phyloP scores from a whole-genome alignment of 108 stramenopile genomes.

The Discostella pseudostelligera region DNA sequence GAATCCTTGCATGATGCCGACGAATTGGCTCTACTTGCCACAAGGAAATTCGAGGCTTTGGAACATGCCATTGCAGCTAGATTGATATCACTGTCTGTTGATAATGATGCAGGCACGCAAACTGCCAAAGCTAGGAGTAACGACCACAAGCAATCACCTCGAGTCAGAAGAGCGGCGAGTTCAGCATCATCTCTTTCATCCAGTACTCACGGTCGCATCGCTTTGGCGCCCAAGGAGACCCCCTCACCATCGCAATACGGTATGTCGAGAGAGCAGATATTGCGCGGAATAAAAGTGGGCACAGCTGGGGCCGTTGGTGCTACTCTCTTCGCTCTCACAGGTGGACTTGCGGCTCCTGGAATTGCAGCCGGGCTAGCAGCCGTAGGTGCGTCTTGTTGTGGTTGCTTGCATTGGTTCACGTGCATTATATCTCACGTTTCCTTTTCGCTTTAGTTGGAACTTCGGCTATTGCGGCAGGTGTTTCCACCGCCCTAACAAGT shows the following conservation, averaged over 20 bases:
- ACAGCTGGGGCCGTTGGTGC: constrained; percentile 70
- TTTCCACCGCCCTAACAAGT: constrained; percentile 64
- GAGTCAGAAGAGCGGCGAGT: constrained; percentile 2
- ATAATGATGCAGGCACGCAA: constrained; percentile 6
- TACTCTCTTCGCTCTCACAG: constrained; percentile 70
- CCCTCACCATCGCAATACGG: constrained; percentile 40
- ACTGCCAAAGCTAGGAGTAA: neutral
- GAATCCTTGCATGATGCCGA: constrained; percentile 24
- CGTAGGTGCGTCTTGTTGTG: constrained; percentile 16
- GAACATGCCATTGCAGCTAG: constrained; percentile 71
- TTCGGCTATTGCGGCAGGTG: constrained; percentile 73
- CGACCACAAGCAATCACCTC: neutral
- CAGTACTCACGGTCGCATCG: constrained; percentile 38
- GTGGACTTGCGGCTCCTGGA: constrained; percentile 76
- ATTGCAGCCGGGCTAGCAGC: constrained; percentile 80
- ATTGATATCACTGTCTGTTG: constrained; percentile 59
- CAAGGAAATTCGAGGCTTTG: constrained; percentile 80
- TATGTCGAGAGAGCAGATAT: constrained; percentile 53
- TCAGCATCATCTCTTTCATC: constrained; percentile 20
- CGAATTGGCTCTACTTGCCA: constrained; percentile 51
- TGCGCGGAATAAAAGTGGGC: constrained; percentile 76
- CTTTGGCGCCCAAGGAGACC: constrained; percentile 37
- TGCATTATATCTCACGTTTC: neutral
- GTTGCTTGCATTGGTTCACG: neutral
- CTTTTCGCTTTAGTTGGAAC: constrained; percentile 32